Base-by-base conservation (phyloP, 192 early-diverging fungal genomes). In the Coemansia sp. region DNA sequence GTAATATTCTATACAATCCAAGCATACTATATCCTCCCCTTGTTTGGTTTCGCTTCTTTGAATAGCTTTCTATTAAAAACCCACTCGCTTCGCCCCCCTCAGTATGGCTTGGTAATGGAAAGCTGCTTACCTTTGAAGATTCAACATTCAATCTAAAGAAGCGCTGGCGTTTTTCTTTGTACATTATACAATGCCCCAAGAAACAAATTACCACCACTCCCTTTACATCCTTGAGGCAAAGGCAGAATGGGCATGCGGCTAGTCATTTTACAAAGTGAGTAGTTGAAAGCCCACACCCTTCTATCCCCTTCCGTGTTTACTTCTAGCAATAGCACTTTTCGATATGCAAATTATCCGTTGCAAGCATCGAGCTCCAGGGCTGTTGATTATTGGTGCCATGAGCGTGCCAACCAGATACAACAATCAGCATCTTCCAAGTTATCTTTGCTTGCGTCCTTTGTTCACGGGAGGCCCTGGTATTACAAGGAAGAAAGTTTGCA, bases 11-110 rank as follows among this genome's bases (percentile, higher is more conserved):
- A 12, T 59, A 59, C 57, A 59, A 59, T 59, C 35, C n/a, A 38
- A 26, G 15, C 16, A n/a, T 38, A 59, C 57, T 59, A 59, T 59
- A 59, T 59, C 57, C 57, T 59, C 35, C 57, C 57, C 57, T 59
- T 20, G 18, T 59, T 59, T 59, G 5, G 21, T 59, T 59, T 59
- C n/a, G n/a, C n/a, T n/a, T n/a, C n/a, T 26, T 6, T 30, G 52
- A 53, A 53, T 23, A 53, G 4, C 14, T 53, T 53, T 53, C 52
- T 30, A 30, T 30, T 26, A 24, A 53, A 24, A 7, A 26, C 23
- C 23, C 52, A 24, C 23, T 15, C 7, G 23, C 52, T 12, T 45
- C 44, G 2, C 2, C 15, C 21, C 24, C 24, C 24, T 26, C 51
- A 53, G 23, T 15, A 53, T 26, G 51, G 21, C 21, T 53, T 53